Evolutionary conservation across 306 rosid genomes (phyloP).

Genomic region (Myrica gale): DNA sequence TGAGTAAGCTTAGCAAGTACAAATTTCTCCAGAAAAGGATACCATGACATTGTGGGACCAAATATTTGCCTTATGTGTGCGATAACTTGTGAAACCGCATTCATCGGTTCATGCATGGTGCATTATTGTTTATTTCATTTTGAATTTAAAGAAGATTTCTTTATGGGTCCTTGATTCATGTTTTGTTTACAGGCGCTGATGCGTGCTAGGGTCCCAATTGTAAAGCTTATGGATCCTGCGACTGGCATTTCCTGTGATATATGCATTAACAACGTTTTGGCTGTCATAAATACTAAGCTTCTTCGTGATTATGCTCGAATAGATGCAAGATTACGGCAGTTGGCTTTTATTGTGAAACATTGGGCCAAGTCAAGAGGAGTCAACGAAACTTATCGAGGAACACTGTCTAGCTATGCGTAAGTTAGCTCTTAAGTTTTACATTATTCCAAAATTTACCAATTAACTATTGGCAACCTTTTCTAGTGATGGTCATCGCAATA

Average conservation of each 20-base stretch:
- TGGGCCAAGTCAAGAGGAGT: constrained; percentile 99
- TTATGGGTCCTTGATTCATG: constrained; percentile 12
- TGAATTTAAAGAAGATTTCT: constrained; percentile 9
- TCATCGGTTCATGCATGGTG: neutral
- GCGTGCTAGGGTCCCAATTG: constrained; percentile 95
- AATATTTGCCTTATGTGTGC: neutral
- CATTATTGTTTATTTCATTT: neutral
- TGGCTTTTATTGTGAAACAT: constrained; percentile 86
- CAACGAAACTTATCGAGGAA: constrained; percentile 95
- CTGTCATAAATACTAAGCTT: constrained; percentile 92
- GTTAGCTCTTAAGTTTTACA: constrained; percentile 30
- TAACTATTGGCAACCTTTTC: neutral
- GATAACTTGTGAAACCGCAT: neutral
- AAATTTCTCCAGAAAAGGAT: neutral
- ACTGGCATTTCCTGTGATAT: constrained; percentile 94
- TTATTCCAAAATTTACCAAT: neutral
- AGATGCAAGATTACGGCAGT: constrained; percentile 70
- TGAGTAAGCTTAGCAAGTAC: neutral
- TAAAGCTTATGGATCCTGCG: constrained; percentile 91
- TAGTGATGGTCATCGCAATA: neutral
- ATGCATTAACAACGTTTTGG: constrained; percentile 91
- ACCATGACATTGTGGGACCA: neutral
- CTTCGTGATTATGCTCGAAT: constrained; percentile 77
- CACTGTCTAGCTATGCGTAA: constrained; percentile 98
- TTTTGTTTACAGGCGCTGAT: constrained; percentile 81